Conservation (phyloP, 805 yeast species). For the Komagataella populi region DNA sequence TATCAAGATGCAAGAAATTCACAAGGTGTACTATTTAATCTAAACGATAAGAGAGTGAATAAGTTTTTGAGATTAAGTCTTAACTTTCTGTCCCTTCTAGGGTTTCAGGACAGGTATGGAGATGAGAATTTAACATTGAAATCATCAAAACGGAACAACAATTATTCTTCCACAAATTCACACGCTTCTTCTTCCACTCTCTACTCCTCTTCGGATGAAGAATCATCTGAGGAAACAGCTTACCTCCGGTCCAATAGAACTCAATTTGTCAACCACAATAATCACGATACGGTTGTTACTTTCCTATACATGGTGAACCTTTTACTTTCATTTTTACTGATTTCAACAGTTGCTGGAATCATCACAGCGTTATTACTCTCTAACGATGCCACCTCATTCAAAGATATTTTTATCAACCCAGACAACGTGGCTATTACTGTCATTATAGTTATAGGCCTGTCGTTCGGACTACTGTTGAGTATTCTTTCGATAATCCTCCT, state of each 20-base stretch:
- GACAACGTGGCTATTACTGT: background rate
- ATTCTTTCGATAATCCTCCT: background rate
- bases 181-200: background rate
- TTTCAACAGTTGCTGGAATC: background rate
- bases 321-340: slow-evolving; percentile 2
- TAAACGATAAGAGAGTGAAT: background rate
- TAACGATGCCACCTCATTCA: background rate
- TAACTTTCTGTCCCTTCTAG: background rate
- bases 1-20: background rate
- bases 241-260: background rate
- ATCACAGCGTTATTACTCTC: background rate
- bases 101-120: background rate
- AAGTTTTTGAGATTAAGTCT: background rate
- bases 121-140: background rate
- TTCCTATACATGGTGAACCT: slow-evolving; percentile 1
- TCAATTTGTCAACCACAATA: background rate
- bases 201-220: background rate
- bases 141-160: background rate
- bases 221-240: background rate
- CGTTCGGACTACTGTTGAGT: background rate
- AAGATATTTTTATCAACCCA: background rate
- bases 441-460: background rate
- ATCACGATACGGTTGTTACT: slow-evolving; percentile 2
- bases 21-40: background rate
- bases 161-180: background rate